These are phyloP conservation scores for Camellia granthamiana DNA, from an alignment of 148 eudicot genomes.

Conservation along the genomic window DNA sequence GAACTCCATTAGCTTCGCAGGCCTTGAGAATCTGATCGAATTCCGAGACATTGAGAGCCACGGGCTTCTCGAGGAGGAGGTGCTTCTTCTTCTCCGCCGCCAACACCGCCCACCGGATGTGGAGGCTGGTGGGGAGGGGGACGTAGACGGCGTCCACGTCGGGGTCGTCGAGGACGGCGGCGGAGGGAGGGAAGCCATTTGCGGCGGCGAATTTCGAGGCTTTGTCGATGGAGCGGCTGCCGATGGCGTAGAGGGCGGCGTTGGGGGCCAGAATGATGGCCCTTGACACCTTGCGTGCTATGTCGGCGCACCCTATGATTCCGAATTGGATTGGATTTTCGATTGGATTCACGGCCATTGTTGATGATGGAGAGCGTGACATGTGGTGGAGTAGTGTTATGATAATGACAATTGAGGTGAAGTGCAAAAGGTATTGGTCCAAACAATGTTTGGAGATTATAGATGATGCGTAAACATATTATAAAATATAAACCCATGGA, in stretches of 20 bases:
- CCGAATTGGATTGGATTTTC: background rate
- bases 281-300: slow-evolving; percentile 8
- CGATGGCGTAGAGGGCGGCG: slow-evolving; percentile 12
- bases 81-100: slow-evolving; percentile 14
- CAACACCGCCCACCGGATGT: background rate
- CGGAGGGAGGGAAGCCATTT: slow-evolving; percentile 4
- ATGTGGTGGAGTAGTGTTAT: no score
- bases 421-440: no score
- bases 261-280: slow-evolving; percentile 5
- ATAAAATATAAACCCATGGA: no score
- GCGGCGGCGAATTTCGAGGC: background rate
- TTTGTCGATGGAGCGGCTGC: slow-evolving; percentile 11
- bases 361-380: no score
- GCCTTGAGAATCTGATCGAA: background rate
- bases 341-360: background rate
- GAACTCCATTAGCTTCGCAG: slow-evolving; percentile 10
- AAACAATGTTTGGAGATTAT: no score
- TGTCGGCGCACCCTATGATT: slow-evolving; percentile 12
- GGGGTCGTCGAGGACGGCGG: slow-evolving; percentile 8
- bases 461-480: no score
- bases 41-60: background rate
- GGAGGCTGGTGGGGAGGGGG: slow-evolving; percentile 14
- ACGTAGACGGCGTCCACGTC: slow-evolving; percentile 11
- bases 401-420: no score
- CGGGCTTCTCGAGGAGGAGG: slow-evolving; percentile 14